Evolutionary conservation across 2,329 filamentous ascomycete genomes (phyloP).

Genomic region (Fusarium bactridioides): DNA sequence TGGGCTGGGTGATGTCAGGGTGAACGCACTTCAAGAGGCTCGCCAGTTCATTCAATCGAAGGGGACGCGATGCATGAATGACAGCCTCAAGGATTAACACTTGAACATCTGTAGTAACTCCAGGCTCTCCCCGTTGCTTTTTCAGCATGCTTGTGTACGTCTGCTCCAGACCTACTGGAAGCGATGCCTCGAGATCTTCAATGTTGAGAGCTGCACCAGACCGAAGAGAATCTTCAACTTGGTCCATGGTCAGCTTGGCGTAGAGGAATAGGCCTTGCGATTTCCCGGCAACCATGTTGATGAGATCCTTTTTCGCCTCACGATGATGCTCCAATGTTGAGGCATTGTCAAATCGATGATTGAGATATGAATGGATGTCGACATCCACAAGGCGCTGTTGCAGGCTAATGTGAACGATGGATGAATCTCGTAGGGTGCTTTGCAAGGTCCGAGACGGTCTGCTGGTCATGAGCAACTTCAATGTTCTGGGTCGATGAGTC

Average conservation of each 20-base stretch:
- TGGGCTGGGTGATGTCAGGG: slow-evolving; percentile 14
- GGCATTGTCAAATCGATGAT: slow-evolving; percentile 21
- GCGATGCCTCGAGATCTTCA: slow-evolving; percentile 10
- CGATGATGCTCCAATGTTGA: not conserved
- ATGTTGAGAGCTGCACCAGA: not conserved
- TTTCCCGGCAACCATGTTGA: slow-evolving; percentile 23
- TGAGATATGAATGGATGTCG: slow-evolving; percentile 28
- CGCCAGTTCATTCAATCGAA: slow-evolving; percentile 50
- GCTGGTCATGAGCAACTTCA: slow-evolving; percentile 37
- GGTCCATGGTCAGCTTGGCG: slow-evolving; percentile 37
- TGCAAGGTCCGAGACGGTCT: slow-evolving; percentile 31
- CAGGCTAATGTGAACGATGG: slow-evolving; percentile 35
- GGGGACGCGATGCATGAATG: slow-evolving; percentile 50
- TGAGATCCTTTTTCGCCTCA: slow-evolving; percentile 12
- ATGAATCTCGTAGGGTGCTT: slow-evolving; percentile 26
- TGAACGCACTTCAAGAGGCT: slow-evolving; percentile 37
- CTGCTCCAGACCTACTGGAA: slow-evolving; percentile 32
- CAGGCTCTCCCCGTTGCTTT: slow-evolving; percentile 46
- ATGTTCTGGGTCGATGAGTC: slow-evolving; percentile 21
- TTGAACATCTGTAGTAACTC: slow-evolving; percentile 44
- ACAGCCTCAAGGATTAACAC: slow-evolving; percentile 48
- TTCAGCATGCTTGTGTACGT: slow-evolving; percentile 48
- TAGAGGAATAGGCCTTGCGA: slow-evolving; percentile 36
- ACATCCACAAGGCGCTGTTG: slow-evolving; percentile 32
- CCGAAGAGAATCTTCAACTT: slow-evolving; percentile 12